phyloP scores from a whole-genome alignment of 2,329 filamentous ascomycete genomes.

The Dothistroma septosporum region DNA sequence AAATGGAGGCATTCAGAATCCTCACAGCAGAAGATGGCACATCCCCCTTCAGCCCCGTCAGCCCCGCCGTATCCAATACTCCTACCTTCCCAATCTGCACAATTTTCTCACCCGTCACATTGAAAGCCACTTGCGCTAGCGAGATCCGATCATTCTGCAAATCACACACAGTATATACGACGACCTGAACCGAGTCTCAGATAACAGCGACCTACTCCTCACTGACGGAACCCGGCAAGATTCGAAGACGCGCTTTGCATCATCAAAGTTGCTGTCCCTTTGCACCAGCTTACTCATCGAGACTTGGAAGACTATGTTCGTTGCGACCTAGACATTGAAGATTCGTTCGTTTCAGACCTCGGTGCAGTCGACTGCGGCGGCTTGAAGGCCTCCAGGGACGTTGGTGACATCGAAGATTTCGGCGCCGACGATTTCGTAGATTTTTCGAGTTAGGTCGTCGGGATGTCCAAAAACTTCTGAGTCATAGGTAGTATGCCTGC shows the following conservation, averaged over 20 bases:
- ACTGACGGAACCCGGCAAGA: constrained; percentile 29
- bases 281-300: not conserved
- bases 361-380: not conserved
- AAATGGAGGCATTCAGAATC: no score
- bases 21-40: not conserved
- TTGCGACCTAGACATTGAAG: not conserved
- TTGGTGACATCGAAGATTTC: constrained; percentile 33
- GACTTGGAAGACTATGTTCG: not conserved
- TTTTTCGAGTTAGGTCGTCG: constrained; percentile 49
- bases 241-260: not conserved
- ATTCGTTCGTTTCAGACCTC: not conserved
- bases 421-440: constrained; percentile 41
- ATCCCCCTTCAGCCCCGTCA: not conserved
- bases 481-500: constrained; percentile 52
- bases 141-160: constrained; percentile 57
- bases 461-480: constrained; percentile 54
- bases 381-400: not conserved
- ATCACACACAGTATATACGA: constrained; percentile 62
- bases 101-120: constrained; percentile 49
- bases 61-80: not conserved
- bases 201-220: constrained; percentile 48
- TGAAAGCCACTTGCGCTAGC: constrained; percentile 58
- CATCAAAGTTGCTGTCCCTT: constrained; percentile 18
- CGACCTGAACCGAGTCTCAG: constrained; percentile 59
- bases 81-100: constrained; percentile 45